Base-by-base conservation (phyloP, 148 eudicot genomes). In the Rhododendron henanense region DNA sequence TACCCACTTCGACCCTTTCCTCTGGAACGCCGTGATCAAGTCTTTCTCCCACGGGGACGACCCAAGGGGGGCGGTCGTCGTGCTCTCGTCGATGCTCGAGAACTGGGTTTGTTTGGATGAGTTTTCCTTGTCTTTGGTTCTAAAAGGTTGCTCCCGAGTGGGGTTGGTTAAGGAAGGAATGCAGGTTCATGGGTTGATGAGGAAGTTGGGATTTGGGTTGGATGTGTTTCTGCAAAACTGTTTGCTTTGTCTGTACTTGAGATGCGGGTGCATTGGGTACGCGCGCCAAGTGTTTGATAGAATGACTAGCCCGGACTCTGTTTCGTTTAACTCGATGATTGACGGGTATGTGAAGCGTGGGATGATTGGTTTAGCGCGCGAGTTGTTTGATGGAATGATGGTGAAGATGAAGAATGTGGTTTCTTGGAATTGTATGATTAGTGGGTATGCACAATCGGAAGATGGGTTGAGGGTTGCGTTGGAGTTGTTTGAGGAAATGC, bases 121-220 rank as follows among this genome's bases (percentile, higher is more conserved):
- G 82, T 95, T 90, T 81, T 91, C 98, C 44, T 87, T 95, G 79
- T 94, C 98, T 15, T 85, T 93, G 83, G 94, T 89, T 82, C 81
- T 93, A 50, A 95, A 95, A 88, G 93, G 94, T 48, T 95, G 96
- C 85, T 90, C 90, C 25, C 87, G 94, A 75, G 41, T 87, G 81
- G 88, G 93, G 75, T 88, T 88, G 59, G 35, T 93, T 11, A 89
- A 69, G 78, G 91, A 90, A 84, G 98, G 98, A 57, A 88, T 94
- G 90, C 98, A 95, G 91, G 87, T 95, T 91, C 98, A 94, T 89
- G 98, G 95, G 83, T 85, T 94, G 86, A 74, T 90, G 90, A 85
- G 61, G 78, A 95, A 94, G 84, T 84, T 84, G 33, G 95, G 86
- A 21, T 35, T 95, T 82, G 96, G 91, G 91, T 86, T 81, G 2